Evolutionary conservation across 2,329 filamentous ascomycete genomes (phyloP), one percentile per base, ranked within the genome.

Genomic region (Trichoderma koningii): DNA sequence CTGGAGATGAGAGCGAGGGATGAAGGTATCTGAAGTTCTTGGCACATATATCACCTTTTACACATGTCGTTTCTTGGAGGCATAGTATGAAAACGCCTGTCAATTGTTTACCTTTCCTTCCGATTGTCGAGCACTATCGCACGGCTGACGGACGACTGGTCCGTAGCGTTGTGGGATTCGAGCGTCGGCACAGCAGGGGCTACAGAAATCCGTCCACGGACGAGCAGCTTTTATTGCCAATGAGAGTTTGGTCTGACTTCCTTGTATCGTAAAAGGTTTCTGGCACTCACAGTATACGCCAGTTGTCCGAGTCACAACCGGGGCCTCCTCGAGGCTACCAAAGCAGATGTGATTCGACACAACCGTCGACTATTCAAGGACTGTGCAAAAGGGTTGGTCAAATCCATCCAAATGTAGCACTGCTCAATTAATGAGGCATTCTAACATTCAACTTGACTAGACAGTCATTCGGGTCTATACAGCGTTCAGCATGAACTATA

Each of bases 191-290:
- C 48, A 23, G 12, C 10, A 4, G 15, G n/a, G 12, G 19, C 15
- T 12, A 17, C 19, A 23, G 34, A 6, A 12, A 34, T 44, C 53
- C 52, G 59, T 62, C 59, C 59, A 47, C 59, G 59, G 59, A 62
- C 59, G 59, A 62, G 53, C 17, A 12, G 7, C 15, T 17, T 30
- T 2, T 41, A 38, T 38, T 38, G 12, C 12, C 5, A 12, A 38
- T 38, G 3, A 12, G 3, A 2, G 5, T 38, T 3, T 14, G 34
- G 3, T 38, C 34, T 12, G 34, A 12, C 2, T 14, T 12, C 30
- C 2, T 34, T 10, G 28, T 30, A 7, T 30, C 28, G 7, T n/a
- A 9, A n/a, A n/a, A n/a, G n/a, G n/a, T 42, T 12, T 10, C 15
- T 3, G 19, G 1, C 14, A n/a, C 41, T 17, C 3, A 34, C n/a